Conservation (phyloP, 352 stramenopile species). For the Globisporangium cederbergense region DNA sequence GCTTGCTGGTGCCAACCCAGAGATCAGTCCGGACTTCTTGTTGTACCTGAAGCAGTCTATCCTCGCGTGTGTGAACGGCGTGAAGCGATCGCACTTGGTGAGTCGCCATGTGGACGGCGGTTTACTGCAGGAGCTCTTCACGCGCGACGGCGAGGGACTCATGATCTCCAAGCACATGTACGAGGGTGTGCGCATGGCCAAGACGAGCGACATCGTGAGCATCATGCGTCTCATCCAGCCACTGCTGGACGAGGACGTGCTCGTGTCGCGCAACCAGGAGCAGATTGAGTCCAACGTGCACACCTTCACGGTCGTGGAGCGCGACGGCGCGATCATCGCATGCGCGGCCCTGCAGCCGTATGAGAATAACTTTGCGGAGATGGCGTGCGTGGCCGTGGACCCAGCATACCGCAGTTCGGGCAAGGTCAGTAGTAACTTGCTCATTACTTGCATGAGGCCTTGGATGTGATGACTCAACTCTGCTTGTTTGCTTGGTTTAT, state of each 20-base stretch:
- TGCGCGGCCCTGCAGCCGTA: conserved; percentile 89
- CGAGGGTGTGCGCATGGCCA: conserved; percentile 92
- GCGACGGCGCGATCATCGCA: conserved; percentile 87
- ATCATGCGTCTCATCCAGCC: conserved; percentile 89
- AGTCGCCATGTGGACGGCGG: conserved; percentile 85
- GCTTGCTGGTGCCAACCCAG: conserved; percentile 44
- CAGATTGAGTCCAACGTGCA: conserved; percentile 88
- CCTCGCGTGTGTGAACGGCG: conserved; percentile 76
- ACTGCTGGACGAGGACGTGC: conserved; percentile 82
- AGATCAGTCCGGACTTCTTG: conserved; percentile 67
- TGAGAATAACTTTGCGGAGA: conserved; percentile 87
- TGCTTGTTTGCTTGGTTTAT: conserved; percentile 3
- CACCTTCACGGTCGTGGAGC: conserved; percentile 86
- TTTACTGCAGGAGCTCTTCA: conserved; percentile 97
- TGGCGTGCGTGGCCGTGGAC: conserved; percentile 89
- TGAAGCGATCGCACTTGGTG: conserved; percentile 84
- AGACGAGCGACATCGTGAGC: conserved; percentile 89
- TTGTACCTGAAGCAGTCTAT: conserved; percentile 86
- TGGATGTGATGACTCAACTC: not conserved
- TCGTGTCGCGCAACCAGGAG: conserved; percentile 86
- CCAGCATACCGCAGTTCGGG: conserved; percentile 79
- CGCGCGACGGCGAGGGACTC: conserved; percentile 94
- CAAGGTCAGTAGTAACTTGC: conserved; percentile 34
- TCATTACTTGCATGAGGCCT: not conserved
- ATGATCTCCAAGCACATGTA: conserved; percentile 98